These are phyloP conservation scores for Seiridium cupressi DNA, from an alignment of 2,329 filamentous ascomycete species.

Conservation along the genomic window DNA sequence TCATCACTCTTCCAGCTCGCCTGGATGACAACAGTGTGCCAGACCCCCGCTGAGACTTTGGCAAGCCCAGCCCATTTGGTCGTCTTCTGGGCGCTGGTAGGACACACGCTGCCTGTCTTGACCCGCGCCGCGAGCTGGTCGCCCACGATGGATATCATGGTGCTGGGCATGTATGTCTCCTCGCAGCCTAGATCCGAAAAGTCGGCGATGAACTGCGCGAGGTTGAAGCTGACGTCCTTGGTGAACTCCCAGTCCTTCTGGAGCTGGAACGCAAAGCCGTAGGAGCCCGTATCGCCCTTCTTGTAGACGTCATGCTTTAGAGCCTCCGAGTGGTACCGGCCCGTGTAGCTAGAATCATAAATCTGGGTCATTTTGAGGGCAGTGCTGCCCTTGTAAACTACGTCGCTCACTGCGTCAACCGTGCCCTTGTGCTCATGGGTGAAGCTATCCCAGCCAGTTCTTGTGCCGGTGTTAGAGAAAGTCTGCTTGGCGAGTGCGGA, in stretches of 20 bases:
- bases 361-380: no score
- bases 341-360: no score
- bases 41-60: slow-evolving; percentile 39
- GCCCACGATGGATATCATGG: slow-evolving; percentile 45
- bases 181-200: slow-evolving; percentile 39
- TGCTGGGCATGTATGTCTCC: slow-evolving; percentile 40
- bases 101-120: slow-evolving; percentile 37
- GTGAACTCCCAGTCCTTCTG: slow-evolving; percentile 42
- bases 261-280: slow-evolving; percentile 51
- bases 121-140: slow-evolving; percentile 41
- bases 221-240: slow-evolving; percentile 42
- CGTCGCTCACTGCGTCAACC: no score
- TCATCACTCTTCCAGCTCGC: slow-evolving; percentile 37
- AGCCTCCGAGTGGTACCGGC: no score
- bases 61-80: slow-evolving; percentile 29
- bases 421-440: no score
- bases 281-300: slow-evolving; percentile 21
- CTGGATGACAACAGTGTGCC: slow-evolving; percentile 46
- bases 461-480: no score
- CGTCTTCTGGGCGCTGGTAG: slow-evolving; percentile 25
- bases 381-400: no score
- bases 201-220: slow-evolving; percentile 51
- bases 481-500: no score
- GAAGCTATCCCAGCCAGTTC: no score
- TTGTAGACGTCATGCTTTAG: no score